A percentile compares a stretch with the other conserved stretches of the same genome.
Conservation (phyloP, 106 monocot genomes). For the Triglochin maritima region DNA sequence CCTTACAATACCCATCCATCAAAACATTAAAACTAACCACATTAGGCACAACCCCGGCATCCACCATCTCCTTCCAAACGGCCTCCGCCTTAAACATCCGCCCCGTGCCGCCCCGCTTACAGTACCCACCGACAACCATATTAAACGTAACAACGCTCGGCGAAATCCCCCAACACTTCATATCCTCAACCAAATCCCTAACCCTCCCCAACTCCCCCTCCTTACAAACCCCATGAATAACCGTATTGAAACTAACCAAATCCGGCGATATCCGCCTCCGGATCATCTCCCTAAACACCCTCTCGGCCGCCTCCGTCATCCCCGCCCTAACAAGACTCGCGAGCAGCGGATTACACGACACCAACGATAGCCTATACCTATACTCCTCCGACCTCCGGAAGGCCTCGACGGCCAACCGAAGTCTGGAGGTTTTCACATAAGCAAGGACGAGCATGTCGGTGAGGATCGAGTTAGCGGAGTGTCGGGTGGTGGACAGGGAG, state of each 20-base stretch:
- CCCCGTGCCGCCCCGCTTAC: slow-evolving; percentile 37
- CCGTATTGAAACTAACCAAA: slow-evolving; percentile 61
- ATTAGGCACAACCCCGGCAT: slow-evolving; percentile 31
- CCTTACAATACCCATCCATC: slow-evolving; percentile 77
- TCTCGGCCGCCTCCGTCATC: slow-evolving; percentile 16
- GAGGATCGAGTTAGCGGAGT: slow-evolving; percentile 32
- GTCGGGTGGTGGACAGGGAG: slow-evolving; percentile 16
- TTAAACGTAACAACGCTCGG: slow-evolving; percentile 69
- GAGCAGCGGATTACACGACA: slow-evolving; percentile 58
- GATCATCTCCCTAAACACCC: slow-evolving; percentile 36
- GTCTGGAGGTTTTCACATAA: slow-evolving; percentile 21
- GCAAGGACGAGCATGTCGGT: slow-evolving; percentile 65
- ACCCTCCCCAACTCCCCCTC: slow-evolving; percentile 46
- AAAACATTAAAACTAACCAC: slow-evolving; percentile 64
- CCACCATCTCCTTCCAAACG: slow-evolving; percentile 61
- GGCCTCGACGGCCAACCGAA: slow-evolving; percentile 27
- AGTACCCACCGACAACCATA: slow-evolving; percentile 56
- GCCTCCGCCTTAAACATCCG: slow-evolving; percentile 61
- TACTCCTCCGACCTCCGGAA: slow-evolving; percentile 48
- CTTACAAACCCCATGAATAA: slow-evolving; percentile 51
- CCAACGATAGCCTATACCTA: slow-evolving; percentile 32
- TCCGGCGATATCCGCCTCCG: slow-evolving; percentile 44
- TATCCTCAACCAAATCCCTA: slow-evolving; percentile 49
- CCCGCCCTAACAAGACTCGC: slow-evolving; percentile 26
- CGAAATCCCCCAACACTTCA: slow-evolving; percentile 50